Base-by-base conservation (phyloP, 352 stramenopile species). In the Phytophthora fragariaefolia region DNA sequence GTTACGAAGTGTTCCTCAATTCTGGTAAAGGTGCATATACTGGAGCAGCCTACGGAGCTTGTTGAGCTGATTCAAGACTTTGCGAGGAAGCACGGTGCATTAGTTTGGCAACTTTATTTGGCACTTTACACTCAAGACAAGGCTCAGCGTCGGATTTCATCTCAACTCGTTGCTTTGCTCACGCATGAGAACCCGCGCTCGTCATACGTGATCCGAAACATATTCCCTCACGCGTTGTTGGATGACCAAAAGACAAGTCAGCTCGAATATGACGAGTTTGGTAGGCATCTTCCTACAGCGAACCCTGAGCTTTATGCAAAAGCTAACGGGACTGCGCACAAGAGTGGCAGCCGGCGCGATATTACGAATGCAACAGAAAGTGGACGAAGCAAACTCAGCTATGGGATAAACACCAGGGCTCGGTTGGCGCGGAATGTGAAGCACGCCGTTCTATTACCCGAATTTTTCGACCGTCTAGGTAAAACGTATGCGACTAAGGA, bases 1-100 rank as follows among this genome's bases (percentile, higher is more conserved):
- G 86, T 94, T 15, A 80, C 88, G 6, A 96, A 96, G 56, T 93
- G 83, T 47, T 94, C 88, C 20, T 94, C 88, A 7, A 92, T 95
- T 54, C 70, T 96, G 56, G 88, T 95, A 13, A 96, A 96, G 64
- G 84, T 91, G 6, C 89, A 96, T 53, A 87, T 96, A 30, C 60
- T 96, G 6, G 89, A 96, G 51, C 89, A 96, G 43, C 83, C 87
- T 24, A 92, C 89, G 1, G 89, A 96, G 64, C 73, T 96, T 12
- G 89, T 96, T 4, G 87, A 96, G 57, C 51, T 93, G 20, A 94
- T 96, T 61, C 89, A 96, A 77, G 83, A 95, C 49, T 91, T 90
- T 66, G 84, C 89, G 6, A 71, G 87, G n/a, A 95, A 92, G 52
- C 87, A 96, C 57, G 89, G 89, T 12, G 82, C 80, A 2, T 60